Evolutionary conservation across 1,284 basidiomycete genomes (phyloP).

Genomic region (Uromyces viciae-fabae): DNA sequence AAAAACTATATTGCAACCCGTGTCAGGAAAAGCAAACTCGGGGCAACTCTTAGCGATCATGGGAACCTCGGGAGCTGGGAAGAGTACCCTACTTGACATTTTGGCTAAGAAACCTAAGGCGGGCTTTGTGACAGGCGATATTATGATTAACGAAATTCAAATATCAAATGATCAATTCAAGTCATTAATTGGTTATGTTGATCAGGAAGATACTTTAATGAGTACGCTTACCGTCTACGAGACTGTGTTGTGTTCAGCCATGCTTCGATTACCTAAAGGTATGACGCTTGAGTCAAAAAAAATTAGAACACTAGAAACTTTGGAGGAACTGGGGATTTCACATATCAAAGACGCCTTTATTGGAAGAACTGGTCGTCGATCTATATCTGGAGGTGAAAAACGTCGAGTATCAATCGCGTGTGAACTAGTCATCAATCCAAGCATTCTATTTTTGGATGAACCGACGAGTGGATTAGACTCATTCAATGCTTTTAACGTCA

Average conservation of each 20-base stretch:
- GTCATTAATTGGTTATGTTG: conserved; percentile 85
- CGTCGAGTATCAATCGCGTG: conserved; percentile 94
- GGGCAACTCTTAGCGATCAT: conserved; percentile 90
- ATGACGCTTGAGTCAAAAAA: conserved; percentile 93
- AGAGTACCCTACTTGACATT: conserved; percentile 92
- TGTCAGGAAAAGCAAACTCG: conserved; percentile 76
- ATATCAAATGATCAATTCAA: conserved; percentile 74
- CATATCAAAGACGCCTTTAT: conserved; percentile 85
- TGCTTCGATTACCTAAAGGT: conserved; percentile 81
- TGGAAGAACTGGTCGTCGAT: conserved; percentile 74
- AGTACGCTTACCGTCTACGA: conserved; percentile 95
- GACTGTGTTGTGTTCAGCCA: conserved; percentile 86
- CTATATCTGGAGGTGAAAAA: conserved; percentile 94
- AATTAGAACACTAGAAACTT: conserved; percentile 86
- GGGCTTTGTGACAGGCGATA: conserved; percentile 69
- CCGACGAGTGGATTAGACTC: conserved; percentile 92
- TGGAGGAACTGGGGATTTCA: conserved; percentile 90
- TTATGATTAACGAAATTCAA: conserved; percentile 78
- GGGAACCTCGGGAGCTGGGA: conserved; percentile 93
- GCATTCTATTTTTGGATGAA: conserved; percentile 91
- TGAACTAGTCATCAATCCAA: conserved; percentile 91
- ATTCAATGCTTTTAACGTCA: conserved; percentile 90
- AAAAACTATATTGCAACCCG: conserved; percentile 69
- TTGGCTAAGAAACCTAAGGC: conserved; percentile 83
- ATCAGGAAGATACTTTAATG: conserved; percentile 97